Conservation (phyloP, 2,329 filamentous ascomycete species). For the Coniosporium tulheliwenetii region DNA sequence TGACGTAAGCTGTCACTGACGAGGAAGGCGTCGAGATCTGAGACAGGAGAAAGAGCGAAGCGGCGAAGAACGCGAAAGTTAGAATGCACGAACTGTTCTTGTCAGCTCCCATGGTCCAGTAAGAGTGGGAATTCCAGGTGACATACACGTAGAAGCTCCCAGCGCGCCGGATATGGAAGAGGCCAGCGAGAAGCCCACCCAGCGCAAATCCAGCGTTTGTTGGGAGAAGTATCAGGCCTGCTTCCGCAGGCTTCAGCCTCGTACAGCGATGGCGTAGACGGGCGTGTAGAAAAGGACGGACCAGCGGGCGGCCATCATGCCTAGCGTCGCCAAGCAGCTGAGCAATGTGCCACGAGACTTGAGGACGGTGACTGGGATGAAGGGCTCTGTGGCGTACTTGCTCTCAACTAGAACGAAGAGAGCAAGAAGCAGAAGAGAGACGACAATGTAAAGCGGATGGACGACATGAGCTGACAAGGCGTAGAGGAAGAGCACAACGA, state of each 20-base stretch:
- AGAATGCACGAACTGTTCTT: constrained; percentile 35
- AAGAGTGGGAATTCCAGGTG: no score
- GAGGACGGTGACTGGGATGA: constrained; percentile 59
- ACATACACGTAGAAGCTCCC: constrained; percentile 53
- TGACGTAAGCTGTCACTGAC: constrained; percentile 38
- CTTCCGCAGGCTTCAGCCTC: constrained; percentile 52
- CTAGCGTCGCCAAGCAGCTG: constrained; percentile 58
- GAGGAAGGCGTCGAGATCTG: constrained; percentile 37
- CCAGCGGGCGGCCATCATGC: constrained; percentile 72
- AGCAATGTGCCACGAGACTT: constrained; percentile 54
- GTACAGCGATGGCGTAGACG: constrained; percentile 63
- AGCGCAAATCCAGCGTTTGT: constrained; percentile 67
- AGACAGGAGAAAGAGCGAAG: constrained; percentile 42
- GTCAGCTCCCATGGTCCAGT: not conserved
- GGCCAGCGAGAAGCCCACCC: constrained; percentile 59
- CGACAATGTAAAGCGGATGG: constrained; percentile 39
- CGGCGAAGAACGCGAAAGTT: constrained; percentile 45
- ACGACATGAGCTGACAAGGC: constrained; percentile 51
- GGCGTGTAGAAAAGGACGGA: constrained; percentile 67
- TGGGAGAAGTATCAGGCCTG: constrained; percentile 63
- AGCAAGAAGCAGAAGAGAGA: constrained; percentile 44
- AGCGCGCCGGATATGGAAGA: constrained; percentile 56
- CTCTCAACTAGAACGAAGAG: constrained; percentile 47
- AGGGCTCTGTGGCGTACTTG: constrained; percentile 48
- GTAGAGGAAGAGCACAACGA: constrained; percentile 58